Conservation (phyloP, 352 stramenopile species). For the Phytopythium oedochilum region DNA sequence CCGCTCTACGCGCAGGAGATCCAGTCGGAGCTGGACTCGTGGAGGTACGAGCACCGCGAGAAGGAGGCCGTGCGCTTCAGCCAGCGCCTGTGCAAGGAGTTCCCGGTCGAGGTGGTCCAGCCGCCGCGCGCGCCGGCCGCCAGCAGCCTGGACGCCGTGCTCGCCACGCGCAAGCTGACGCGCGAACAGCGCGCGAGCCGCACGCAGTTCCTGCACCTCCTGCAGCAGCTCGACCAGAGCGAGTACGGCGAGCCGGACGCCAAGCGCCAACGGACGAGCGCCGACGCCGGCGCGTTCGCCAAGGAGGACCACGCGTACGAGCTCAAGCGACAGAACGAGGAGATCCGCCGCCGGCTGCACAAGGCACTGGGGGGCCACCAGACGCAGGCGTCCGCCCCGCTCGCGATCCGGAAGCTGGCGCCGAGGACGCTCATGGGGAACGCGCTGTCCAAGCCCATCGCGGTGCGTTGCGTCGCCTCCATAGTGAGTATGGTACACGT, state of each 20-base stretch:
- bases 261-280: slow-evolving; percentile 27
- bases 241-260: slow-evolving; percentile 35
- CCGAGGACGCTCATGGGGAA: slow-evolving; percentile 1
- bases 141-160: background rate
- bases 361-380: slow-evolving; percentile 17
- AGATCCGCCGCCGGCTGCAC: slow-evolving; percentile 27
- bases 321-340: slow-evolving; percentile 28
- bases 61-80: slow-evolving; percentile 48
- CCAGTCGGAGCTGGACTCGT: slow-evolving; percentile 31
- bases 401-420: background rate
- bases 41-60: slow-evolving; percentile 42
- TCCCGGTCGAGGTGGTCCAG: slow-evolving; percentile 34
- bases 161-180: slow-evolving; percentile 6
- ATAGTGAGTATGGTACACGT: too few species aligned
- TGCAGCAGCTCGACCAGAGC: slow-evolving; percentile 35
- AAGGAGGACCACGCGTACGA: slow-evolving; percentile 30
- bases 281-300: slow-evolving; percentile 1
- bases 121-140: slow-evolving; percentile 7
- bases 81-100: slow-evolving; percentile 31
- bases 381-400: background rate
- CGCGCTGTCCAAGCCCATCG: slow-evolving; percentile 2
- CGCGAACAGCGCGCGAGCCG: slow-evolving; percentile 23
- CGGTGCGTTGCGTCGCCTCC: background rate
- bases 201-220: slow-evolving; percentile 26
- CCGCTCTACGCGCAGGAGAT: slow-evolving; percentile 25